phyloP scores from a whole-genome alignment of 441 rosid genomes.

The Bocquillonia castaneifolia region DNA sequence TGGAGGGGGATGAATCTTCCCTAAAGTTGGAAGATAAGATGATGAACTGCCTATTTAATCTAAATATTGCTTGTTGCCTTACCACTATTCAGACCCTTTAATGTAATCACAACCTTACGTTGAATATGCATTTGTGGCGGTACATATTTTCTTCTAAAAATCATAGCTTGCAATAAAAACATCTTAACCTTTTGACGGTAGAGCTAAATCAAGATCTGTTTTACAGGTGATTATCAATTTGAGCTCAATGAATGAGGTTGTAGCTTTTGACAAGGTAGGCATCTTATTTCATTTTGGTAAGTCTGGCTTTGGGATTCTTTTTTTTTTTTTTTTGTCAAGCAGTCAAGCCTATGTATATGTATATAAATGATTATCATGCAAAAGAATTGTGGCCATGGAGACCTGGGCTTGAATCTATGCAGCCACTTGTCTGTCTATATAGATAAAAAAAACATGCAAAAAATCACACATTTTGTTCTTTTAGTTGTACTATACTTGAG shows the following conservation, averaged over 20 bases:
- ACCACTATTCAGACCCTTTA: background rate
- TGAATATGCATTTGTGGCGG: background rate
- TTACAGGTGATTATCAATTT: constrained; percentile 71
- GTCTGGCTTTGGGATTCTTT: too few relatives aligned
- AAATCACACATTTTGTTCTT: background rate
- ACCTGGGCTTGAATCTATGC: too few relatives aligned
- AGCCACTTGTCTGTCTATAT: too few relatives aligned
- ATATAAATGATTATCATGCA: too few relatives aligned
- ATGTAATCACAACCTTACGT: background rate
- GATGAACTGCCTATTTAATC: background rate
- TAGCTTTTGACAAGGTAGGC: constrained; percentile 72
- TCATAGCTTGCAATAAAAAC: background rate
- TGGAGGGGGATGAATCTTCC: background rate
- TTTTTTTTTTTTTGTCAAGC: too few relatives aligned
- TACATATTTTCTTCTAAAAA: background rate
- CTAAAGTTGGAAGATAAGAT: background rate
- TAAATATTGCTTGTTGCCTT: background rate
- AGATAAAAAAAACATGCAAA: background rate
- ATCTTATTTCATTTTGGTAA: constrained; percentile 7
- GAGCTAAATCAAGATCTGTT: constrained; percentile 6
- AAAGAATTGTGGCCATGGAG: too few relatives aligned
- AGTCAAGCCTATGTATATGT: too few relatives aligned
- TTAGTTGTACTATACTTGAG: background rate
- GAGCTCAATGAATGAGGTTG: constrained; percentile 68
- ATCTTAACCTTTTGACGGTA: background rate